phyloP scores from a whole-genome alignment of 176 grass and related monocot genomes.

The Oryza coarctata region DNA sequence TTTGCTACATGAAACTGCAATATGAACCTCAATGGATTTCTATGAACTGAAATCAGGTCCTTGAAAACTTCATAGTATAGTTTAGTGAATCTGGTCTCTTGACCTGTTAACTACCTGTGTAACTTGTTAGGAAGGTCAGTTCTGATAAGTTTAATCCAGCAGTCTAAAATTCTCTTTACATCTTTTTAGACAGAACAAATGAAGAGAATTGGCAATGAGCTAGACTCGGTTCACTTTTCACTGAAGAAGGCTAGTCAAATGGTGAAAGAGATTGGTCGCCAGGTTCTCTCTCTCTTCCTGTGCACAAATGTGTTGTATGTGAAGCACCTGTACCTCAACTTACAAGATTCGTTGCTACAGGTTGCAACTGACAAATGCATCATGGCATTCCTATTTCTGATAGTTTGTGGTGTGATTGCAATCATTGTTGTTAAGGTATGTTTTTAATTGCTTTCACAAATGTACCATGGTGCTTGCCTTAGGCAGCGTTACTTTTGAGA shows the following conservation, averaged over 20 bases:
- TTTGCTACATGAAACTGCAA: background rate
- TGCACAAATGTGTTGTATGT: background rate
- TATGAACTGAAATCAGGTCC: no score
- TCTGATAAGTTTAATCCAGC: background rate
- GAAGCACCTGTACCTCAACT: conserved; percentile 8
- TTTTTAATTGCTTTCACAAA: background rate
- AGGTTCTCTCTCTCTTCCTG: conserved; percentile 31
- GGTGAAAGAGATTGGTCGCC: conserved; percentile 71
- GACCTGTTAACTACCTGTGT: background rate
- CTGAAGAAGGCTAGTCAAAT: conserved; percentile 66
- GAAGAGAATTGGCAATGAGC: conserved; percentile 59
- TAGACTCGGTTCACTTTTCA: conserved; percentile 68
- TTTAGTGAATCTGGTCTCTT: no score
- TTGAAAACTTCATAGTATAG: background rate
- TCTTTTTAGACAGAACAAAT: conserved; percentile 60
- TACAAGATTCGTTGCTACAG: conserved; percentile 44
- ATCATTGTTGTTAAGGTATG: conserved; percentile 95
- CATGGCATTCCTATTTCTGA: conserved; percentile 77
- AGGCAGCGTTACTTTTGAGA: background rate
- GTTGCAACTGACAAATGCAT: conserved; percentile 99
- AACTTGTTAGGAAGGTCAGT: background rate
- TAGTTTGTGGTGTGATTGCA: conserved; percentile 91
- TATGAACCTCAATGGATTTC: background rate
- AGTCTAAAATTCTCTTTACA: background rate
- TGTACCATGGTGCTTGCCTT: background rate